Conservation (phyloP, 345 rosid genomes). For the Trapa bicornis region DNA sequence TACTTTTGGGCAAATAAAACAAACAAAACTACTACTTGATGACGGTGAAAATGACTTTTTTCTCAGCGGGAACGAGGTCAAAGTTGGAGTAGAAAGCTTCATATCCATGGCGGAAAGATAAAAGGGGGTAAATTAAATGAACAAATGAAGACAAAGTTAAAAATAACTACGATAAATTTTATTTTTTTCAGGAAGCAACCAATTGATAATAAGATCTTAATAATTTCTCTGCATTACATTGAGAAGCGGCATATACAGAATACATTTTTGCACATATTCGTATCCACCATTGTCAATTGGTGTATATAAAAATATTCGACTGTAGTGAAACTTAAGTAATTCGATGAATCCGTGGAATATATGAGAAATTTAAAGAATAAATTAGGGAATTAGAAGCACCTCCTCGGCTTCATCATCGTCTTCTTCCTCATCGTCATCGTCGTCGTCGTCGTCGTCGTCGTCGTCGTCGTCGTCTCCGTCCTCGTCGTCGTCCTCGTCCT, state of each 20-base stretch:
- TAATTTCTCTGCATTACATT: not conserved
- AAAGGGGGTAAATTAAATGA: not conserved
- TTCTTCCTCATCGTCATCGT: conserved; percentile 11
- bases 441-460: conserved; percentile 12
- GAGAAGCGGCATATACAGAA: not conserved
- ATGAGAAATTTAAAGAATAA: too few relatives aligned
- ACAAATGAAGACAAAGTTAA: not conserved
- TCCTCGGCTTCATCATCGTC: conserved; percentile 6
- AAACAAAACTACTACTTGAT: not conserved
- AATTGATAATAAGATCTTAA: not conserved
- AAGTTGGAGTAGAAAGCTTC: not conserved
- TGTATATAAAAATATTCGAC: not conserved
- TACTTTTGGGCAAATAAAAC: not conserved
- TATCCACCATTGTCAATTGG: not conserved
- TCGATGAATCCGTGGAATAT: too few relatives aligned
- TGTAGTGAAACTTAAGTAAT: too few relatives aligned
- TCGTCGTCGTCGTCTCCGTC: conserved; percentile 10
- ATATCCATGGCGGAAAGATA: not conserved
- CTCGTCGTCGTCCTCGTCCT: conserved; percentile 2
- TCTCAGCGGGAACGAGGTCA: not conserved
- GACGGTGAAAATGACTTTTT: not conserved
- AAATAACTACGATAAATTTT: not conserved
- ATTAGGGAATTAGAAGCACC: not conserved
- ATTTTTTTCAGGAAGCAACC: not conserved
- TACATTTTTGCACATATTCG: not conserved